These are phyloP conservation scores for Wilcoxina mikolae DNA, from an alignment of 495 filamentous ascomycete genomes.

Conservation along the genomic window DNA sequence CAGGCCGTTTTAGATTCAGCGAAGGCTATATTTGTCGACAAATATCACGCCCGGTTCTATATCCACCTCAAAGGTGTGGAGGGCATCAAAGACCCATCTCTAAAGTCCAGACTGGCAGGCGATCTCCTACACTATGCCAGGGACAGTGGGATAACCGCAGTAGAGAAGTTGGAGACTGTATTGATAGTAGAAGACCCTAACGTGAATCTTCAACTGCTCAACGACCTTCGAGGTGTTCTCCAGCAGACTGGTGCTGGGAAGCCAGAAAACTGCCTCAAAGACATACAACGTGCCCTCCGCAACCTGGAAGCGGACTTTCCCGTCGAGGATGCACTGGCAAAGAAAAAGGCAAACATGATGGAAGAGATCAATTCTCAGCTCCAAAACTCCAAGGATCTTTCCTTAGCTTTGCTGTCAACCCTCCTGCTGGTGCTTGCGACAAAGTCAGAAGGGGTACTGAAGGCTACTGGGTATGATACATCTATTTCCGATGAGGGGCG, in stretches of 20 bases:
- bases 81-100: constrained; percentile 11
- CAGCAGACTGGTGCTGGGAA: constrained; percentile 6
- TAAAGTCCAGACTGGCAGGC: constrained; percentile 15
- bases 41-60: constrained; percentile 18
- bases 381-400: constrained; percentile 14
- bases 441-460: constrained; percentile 16
- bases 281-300: constrained; percentile 7
- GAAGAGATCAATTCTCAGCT: constrained; percentile 21
- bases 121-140: constrained; percentile 19
- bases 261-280: constrained; percentile 11
- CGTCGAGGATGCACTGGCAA: not conserved
- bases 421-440: constrained; percentile 20
- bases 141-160: constrained; percentile 6
- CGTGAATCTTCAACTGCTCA: constrained; percentile 12
- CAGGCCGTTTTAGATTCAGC: constrained; percentile 5
- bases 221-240: constrained; percentile 12
- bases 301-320: not conserved
- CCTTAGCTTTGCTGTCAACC: constrained; percentile 17
- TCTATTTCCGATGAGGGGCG: not conserved
- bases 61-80: constrained; percentile 14
- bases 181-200: constrained; percentile 7
- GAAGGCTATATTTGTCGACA: constrained; percentile 16
- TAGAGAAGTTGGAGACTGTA: constrained; percentile 18
- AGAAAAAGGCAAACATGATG: constrained; percentile 16
- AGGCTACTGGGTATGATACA: constrained; percentile 24